Conservation (phyloP, 176 grass and related monocot species). For the Zizania latifolia region DNA sequence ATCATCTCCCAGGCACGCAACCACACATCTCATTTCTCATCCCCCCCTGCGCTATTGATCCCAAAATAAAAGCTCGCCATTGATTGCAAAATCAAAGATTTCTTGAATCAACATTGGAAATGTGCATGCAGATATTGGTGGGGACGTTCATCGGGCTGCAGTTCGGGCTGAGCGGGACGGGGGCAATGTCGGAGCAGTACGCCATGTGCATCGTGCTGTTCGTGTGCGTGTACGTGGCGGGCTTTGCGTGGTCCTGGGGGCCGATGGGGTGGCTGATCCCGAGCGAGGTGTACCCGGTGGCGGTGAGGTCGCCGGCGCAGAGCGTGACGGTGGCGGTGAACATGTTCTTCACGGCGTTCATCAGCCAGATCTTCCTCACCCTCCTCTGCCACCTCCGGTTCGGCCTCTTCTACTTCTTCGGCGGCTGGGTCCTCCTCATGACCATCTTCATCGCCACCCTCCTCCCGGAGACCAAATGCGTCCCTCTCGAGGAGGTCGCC, state of each 20-base stretch:
- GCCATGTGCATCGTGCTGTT: constrained; percentile 63
- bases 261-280: constrained; percentile 49
- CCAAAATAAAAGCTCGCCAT: too few relatives aligned
- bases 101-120: background rate
- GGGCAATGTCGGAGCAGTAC: constrained; percentile 47
- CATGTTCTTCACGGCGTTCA: constrained; percentile 60
- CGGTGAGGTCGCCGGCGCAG: constrained; percentile 32
- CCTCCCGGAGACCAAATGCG: constrained; percentile 50
- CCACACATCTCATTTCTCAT: too few relatives aligned
- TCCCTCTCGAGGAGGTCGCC: constrained; percentile 40
- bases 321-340: constrained; percentile 42
- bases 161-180: constrained; percentile 47
- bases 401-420: constrained; percentile 61
- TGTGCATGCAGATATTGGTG: constrained; percentile 43
- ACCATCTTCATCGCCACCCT: constrained; percentile 50
- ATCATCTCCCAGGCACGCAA: constrained; percentile 39
- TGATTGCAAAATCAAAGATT: background rate
- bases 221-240: constrained; percentile 55
- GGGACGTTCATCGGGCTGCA: constrained; percentile 54
- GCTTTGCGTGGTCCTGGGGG: constrained; percentile 54
- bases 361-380: constrained; percentile 48
- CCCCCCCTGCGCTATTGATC: too few relatives aligned
- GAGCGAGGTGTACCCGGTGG: constrained; percentile 53
- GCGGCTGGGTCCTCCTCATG: constrained; percentile 40
- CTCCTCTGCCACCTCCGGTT: constrained; percentile 52